Evolutionary conservation across 1,284 basidiomycete genomes (phyloP).

Genomic region (Papiliotrema flavescens): DNA sequence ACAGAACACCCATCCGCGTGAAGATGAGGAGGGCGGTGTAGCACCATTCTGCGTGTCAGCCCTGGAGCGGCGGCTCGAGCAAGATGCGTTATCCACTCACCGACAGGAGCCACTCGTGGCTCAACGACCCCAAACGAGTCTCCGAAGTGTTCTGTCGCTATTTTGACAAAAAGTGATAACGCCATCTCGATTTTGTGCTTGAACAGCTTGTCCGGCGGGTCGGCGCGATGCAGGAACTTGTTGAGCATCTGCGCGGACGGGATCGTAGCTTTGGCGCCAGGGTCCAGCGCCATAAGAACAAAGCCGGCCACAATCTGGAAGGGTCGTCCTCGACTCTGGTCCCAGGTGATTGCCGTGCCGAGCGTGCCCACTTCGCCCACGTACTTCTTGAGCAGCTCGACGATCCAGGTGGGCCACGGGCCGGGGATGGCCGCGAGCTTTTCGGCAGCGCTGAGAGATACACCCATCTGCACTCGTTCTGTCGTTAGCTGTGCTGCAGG

Average conservation of each 20-base stretch:
- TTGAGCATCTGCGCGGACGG: background rate
- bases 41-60: constrained; percentile 31
- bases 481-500: background rate
- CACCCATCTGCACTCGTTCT: constrained; percentile 48
- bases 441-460: constrained; percentile 41
- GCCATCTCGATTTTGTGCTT: constrained; percentile 25
- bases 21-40: constrained; percentile 34
- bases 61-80: background rate
- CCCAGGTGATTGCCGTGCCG: constrained; percentile 12
- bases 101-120: constrained; percentile 36
- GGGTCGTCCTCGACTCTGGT: constrained; percentile 20
- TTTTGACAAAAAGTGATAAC: constrained; percentile 30
- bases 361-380: constrained; percentile 20
- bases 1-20: constrained; percentile 24
- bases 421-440: constrained; percentile 40
- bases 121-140: constrained; percentile 26
- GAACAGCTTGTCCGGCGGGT: constrained; percentile 32
- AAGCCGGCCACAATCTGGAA: constrained; percentile 30
- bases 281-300: constrained; percentile 19
- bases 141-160: constrained; percentile 25
- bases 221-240: constrained; percentile 21
- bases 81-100: constrained; percentile 28
- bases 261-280: constrained; percentile 4
- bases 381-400: constrained; percentile 31
- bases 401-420: constrained; percentile 32